phyloP scores from a whole-genome alignment of 1,284 basidiomycete genomes.

The Sanghuangporus sanghuang region DNA sequence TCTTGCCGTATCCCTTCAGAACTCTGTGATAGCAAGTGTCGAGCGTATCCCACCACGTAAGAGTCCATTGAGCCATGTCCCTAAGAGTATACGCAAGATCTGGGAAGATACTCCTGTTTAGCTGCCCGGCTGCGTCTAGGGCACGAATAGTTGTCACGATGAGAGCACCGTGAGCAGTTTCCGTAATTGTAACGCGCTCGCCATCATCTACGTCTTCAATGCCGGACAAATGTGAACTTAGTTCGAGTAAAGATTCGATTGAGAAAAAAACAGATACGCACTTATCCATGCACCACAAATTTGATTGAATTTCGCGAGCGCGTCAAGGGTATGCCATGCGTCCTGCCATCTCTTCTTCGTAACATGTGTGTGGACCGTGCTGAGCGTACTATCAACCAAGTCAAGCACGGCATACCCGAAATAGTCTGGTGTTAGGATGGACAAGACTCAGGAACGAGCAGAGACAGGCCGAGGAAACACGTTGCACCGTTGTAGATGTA shows the following conservation, averaged over 20 bases:
- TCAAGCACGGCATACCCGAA: conserved; percentile 25
- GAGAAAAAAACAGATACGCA: conserved; percentile 21
- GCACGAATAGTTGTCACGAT: conserved; percentile 33
- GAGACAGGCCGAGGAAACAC: neutral
- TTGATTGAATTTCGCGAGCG: conserved; percentile 31
- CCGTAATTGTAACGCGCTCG: conserved; percentile 29
- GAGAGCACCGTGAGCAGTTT: conserved; percentile 33
- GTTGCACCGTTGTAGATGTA: conserved; percentile 36
- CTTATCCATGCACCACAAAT: conserved; percentile 29
- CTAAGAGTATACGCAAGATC: conserved; percentile 33
- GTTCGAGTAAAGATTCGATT: neutral
- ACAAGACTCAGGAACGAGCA: neutral
- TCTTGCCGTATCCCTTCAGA: conserved; percentile 33
- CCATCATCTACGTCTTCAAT: conserved; percentile 34
- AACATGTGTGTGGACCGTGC: conserved; percentile 29
- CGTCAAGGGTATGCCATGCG: conserved; percentile 30
- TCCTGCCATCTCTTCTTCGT: conserved; percentile 31
- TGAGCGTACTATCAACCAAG: conserved; percentile 30
- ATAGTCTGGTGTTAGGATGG: neutral
- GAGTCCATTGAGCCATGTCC: conserved; percentile 26
- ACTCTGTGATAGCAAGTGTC: conserved; percentile 29
- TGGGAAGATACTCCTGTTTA: conserved; percentile 26
- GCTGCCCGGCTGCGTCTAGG: conserved; percentile 30
- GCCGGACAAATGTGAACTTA: neutral
- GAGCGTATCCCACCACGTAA: conserved; percentile 23